Evolutionary conservation across 2,329 filamentous ascomycete genomes (phyloP).

Genomic region (Pezicula neosporulosa): DNA sequence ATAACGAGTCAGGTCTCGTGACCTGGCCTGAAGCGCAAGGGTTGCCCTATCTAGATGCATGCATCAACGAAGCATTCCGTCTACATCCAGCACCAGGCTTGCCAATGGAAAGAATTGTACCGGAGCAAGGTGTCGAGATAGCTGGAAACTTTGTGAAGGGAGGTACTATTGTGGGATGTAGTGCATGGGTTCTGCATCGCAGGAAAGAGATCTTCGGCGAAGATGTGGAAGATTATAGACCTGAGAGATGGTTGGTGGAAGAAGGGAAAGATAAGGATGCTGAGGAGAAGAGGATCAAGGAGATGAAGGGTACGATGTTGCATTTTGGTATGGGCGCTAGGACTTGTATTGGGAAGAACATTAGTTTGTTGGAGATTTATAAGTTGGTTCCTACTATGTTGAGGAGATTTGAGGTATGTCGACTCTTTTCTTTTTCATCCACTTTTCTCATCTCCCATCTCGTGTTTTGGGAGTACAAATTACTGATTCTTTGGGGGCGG

Average conservation of each 20-base stretch:
- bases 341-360: slow-evolving; percentile 69
- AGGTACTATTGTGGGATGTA: slow-evolving; percentile 72
- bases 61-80: slow-evolving; percentile 74
- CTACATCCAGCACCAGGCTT: slow-evolving; percentile 72
- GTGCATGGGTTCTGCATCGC: slow-evolving; percentile 71
- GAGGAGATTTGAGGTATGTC: slow-evolving; percentile 56
- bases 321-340: slow-evolving; percentile 70
- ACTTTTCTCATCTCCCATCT: neutral
- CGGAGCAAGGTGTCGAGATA: slow-evolving; percentile 59
- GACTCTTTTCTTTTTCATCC: neutral
- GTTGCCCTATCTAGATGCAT: slow-evolving; percentile 73
- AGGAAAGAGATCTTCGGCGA: slow-evolving; percentile 64
- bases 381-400: slow-evolving; percentile 60
- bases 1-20: slow-evolving; percentile 55
- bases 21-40: slow-evolving; percentile 67
- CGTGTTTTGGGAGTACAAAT: slow-evolving; percentile 6
- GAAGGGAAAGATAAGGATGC: slow-evolving; percentile 31
- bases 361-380: slow-evolving; percentile 60
- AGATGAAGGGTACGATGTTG: slow-evolving; percentile 69
- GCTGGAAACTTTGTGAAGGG: slow-evolving; percentile 59
- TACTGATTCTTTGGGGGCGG: too few species aligned
- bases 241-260: slow-evolving; percentile 62
- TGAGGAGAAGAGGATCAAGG: slow-evolving; percentile 52
- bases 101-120: slow-evolving; percentile 70
- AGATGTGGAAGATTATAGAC: slow-evolving; percentile 62